Conservation (phyloP, 1,284 basidiomycete genomes). For the Cryptococcus deneoformans region DNA sequence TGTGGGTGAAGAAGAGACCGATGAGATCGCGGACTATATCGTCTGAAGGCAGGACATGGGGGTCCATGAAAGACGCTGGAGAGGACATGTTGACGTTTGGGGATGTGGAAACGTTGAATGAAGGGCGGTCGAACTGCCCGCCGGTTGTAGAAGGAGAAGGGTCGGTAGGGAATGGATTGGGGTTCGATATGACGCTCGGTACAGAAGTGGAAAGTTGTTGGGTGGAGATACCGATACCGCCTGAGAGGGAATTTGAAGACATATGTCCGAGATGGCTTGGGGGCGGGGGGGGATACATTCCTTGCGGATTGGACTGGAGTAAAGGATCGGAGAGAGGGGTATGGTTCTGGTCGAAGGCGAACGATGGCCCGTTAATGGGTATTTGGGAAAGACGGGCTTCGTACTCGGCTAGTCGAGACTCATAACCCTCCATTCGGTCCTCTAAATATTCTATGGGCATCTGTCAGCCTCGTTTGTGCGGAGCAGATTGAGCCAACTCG, state of each 20-base stretch:
- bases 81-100: constrained; percentile 24
- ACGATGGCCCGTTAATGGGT: constrained; percentile 10
- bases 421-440: constrained; percentile 31
- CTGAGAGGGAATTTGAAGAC: not conserved
- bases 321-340: constrained; percentile 11
- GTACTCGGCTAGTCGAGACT: constrained; percentile 30
- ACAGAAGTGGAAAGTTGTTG: constrained; percentile 2
- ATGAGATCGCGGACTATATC: constrained; percentile 48
- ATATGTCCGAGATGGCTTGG: not conserved
- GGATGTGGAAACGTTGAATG: constrained; percentile 22
- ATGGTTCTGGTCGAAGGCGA: constrained; percentile 12
- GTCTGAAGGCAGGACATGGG: constrained; percentile 42
- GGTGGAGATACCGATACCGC: constrained; percentile 1
- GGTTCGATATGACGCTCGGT: constrained; percentile 5
- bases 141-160: constrained; percentile 7
- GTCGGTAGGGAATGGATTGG: constrained; percentile 7
- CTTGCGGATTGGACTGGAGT: constrained; percentile 7
- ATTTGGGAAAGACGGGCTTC: constrained; percentile 29
- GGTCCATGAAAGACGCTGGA: constrained; percentile 35
- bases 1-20: constrained; percentile 39
- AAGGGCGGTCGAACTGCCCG: constrained; percentile 15
- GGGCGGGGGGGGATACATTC: not conserved
- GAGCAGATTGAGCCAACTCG: constrained; percentile 14
- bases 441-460: constrained; percentile 33
- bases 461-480: not conserved